phyloP scores from a whole-genome alignment of 2,329 filamentous ascomycete species.

The Penicillium sp. region DNA sequence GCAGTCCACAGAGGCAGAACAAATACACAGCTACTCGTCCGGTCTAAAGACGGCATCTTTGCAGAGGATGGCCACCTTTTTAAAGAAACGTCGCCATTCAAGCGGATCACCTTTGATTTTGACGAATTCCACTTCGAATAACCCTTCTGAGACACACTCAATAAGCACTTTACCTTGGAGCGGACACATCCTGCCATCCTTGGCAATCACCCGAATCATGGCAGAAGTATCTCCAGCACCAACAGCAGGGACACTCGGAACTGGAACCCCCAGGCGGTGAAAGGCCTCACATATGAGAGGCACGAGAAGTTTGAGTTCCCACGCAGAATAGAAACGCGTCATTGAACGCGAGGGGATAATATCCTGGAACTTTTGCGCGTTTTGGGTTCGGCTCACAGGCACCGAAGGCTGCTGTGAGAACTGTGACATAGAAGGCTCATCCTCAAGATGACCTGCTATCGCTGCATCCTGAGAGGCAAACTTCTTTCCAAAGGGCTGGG shows the following conservation, averaged over 20 bases:
- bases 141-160: slow-evolving; percentile 52
- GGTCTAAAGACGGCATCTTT: slow-evolving; percentile 76
- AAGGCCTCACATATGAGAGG: slow-evolving; percentile 78
- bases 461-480: slow-evolving; percentile 39
- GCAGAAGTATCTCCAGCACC: slow-evolving; percentile 53
- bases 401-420: slow-evolving; percentile 78
- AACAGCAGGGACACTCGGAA: slow-evolving; percentile 50
- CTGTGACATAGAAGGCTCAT: slow-evolving; percentile 81
- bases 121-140: slow-evolving; percentile 84
- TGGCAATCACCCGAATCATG: slow-evolving; percentile 70
- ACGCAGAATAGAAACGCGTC: slow-evolving; percentile 86
- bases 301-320: slow-evolving; percentile 71
- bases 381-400: slow-evolving; percentile 81
- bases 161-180: slow-evolving; percentile 46
- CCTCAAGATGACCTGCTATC: slow-evolving; percentile 65
- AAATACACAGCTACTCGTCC: slow-evolving; percentile 33
- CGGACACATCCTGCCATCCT: slow-evolving; percentile 52
- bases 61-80: slow-evolving; percentile 84
- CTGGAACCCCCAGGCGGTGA: slow-evolving; percentile 79
- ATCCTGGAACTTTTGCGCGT: slow-evolving; percentile 82
- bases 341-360: slow-evolving; percentile 85
- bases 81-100: slow-evolving; percentile 96
- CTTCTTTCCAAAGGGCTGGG: slow-evolving; percentile 46
- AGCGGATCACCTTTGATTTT: slow-evolving; percentile 95
- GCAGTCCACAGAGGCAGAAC: background rate